Evolutionary conservation across 2,329 filamentous ascomycete species (phyloP), one percentile per base, ranked within the genome.

Genomic region (Claviceps sp.): DNA sequence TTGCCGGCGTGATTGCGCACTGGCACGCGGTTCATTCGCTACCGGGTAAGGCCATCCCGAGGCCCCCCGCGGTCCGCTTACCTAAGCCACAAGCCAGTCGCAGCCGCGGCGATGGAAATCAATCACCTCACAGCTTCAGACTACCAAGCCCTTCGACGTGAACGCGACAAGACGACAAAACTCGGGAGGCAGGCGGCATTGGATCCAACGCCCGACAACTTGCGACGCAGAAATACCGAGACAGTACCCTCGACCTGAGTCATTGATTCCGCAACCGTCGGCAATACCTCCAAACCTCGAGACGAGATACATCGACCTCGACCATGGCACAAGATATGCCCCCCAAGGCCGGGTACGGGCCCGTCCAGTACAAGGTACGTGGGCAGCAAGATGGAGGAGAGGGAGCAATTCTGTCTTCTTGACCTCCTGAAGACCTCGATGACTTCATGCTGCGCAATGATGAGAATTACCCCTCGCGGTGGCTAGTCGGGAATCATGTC

Each of bases 261-360:
- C 13, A 6, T 36, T 16, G 30, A n/a, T 8, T n/a, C 5, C 13
- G 2, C 45, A 18, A 44, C 18, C 36, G 14, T 4, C 37, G 45
- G 45, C 5, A n/a, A 43, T 5, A n/a, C 43, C 36, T 13, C 11
- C 18, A 24, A 48, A n/a, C 40, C 7, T 24, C 34, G 9, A n/a
- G 36, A 34, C 18, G 41, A 44, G 44, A 43, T 24, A 30, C 52
- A 65, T 63, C 69, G 76, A 83, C 52, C 65, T 63, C 69, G 76
- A 83, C 59, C 66, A 96, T 97, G 91, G 84, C 87, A 76, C 90
- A 97, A 79, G 93, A 98, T 78, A 88, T 98, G 82, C 93, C 93
- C 75, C 93, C 93, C 62, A 70, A 73, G 66, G 93, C 91, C 76
- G 93, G 93, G 78, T 98, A 98, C 72, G 85, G 83, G 70, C 85